A percentile compares a stretch with the other conserved stretches of the same genome.
Conservation (phyloP, 1,139 yeast species). For the Pichia norvegensis region DNA sequence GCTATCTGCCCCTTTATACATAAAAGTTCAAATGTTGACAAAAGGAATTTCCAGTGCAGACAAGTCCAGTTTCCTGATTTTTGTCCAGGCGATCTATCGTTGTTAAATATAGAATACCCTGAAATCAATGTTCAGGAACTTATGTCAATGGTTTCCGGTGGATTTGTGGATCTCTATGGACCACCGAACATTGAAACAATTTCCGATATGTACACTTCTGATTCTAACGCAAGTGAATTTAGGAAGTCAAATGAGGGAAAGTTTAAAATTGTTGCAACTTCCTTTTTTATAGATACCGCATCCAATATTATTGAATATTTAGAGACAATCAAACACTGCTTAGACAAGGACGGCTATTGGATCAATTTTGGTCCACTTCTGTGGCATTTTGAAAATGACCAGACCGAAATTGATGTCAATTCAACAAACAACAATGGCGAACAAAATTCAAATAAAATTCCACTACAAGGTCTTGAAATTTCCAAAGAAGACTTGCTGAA, state of each 20-base stretch:
- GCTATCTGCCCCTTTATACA: conserved; percentile 50
- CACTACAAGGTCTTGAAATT: conserved; percentile 55
- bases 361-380: conserved; percentile 77
- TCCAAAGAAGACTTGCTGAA: conserved; percentile 50
- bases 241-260: conserved; percentile 32
- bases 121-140: conserved; percentile 41
- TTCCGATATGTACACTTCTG: conserved; percentile 35
- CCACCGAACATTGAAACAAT: conserved; percentile 33
- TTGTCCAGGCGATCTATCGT: conserved; percentile 34
- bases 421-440: conserved; percentile 26
- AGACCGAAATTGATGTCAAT: conserved; percentile 25
- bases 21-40: conserved; percentile 40
- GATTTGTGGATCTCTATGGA: conserved; percentile 71
- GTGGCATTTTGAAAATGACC: conserved; percentile 75
- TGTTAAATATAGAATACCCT: conserved; percentile 30
- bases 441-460: conserved; percentile 27
- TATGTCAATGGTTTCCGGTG: conserved; percentile 76
- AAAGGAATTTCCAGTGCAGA: conserved; percentile 40
- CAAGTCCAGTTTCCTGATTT: conserved; percentile 49
- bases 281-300: conserved; percentile 77
- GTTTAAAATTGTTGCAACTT: conserved; percentile 57
- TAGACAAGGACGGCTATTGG: conserved; percentile 60
- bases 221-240: conserved; percentile 35
- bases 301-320: conserved; percentile 65
- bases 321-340: conserved; percentile 44